Base-by-base conservation (phyloP, 495 filamentous ascomycete species). In the Xylaria intraflava region DNA sequence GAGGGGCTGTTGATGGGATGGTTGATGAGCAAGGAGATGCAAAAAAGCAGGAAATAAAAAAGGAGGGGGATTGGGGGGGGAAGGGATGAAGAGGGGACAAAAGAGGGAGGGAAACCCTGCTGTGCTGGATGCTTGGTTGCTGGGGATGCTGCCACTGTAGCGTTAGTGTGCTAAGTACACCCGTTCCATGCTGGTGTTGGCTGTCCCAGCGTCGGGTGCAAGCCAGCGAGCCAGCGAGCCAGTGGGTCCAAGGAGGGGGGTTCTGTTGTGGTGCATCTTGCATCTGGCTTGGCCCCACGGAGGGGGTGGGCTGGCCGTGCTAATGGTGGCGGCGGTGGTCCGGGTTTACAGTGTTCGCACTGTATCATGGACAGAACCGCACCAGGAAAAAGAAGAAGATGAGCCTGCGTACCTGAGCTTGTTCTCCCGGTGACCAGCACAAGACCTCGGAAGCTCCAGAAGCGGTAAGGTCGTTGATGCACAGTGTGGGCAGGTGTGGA, bases 1-100 rank as follows among this genome's bases (percentile, higher is more conserved):
- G 67, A 64, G 66, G 69, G 74, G 76, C 75, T 74, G 76, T 71
- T 72, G 70, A 70, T 73, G 60, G 43, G 57, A 63, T 38, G 49
- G 55, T 63, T 65, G 61, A 68, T 69, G 66, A 59, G 65, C 49
- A 60, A n/a, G 47, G 55, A 68, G 62, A 64, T 45, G 62, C 53
- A 62, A 57, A 50, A 62, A 69, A 56, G 61, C 65, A 43, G 63
- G 62, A 66, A 62, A 53, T 65, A 57, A 64, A 74, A 60, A 57
- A 61, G 57, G 58, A 59, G 71, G 69, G 27, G 66, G 60, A 62
- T 65, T n/a, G 62, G 64, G 59, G 55, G 49, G 66, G 62, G 67
- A 64, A 63, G 57, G 61, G 65, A 60, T 64, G 62, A 61, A 66
- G 62, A 65, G 65, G 58, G 65, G 72, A 68, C 60, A 68, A 63